Evolutionary conservation across 2,329 filamentous ascomycete genomes (phyloP).

Genomic region (Balansia obtecta): DNA sequence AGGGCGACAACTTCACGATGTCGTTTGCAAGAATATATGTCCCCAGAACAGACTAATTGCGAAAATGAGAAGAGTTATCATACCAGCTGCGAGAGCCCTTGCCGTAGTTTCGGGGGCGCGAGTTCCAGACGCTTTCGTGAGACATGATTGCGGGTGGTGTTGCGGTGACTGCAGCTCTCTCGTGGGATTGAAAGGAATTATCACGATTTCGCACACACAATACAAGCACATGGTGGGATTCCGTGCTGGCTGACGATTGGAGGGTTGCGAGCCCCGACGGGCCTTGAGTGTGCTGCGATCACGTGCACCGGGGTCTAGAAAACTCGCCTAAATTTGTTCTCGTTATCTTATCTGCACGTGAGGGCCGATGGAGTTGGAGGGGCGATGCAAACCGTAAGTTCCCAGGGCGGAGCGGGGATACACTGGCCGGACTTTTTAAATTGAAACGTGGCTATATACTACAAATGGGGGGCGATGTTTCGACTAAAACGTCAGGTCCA

Average conservation of each 20-base stretch:
- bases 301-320: constrained; percentile 2
- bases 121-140: constrained; percentile 98
- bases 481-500: too few relatives aligned
- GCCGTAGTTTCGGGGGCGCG: constrained; percentile 91
- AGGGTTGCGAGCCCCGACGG: constrained; percentile 26
- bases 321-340: background rate
- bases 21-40: background rate
- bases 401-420: too few relatives aligned
- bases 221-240: constrained; percentile 5
- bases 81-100: constrained; percentile 94
- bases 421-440: too few relatives aligned
- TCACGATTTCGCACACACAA: constrained; percentile 6
- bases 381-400: too few relatives aligned
- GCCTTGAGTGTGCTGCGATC: background rate
- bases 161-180: constrained; percentile 10
- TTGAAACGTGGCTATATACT: too few relatives aligned
- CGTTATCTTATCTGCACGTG: constrained; percentile 13
- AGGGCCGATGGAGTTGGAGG: background rate
- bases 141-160: constrained; percentile 41
- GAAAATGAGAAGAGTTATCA: constrained; percentile 21
- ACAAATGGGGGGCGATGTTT: too few relatives aligned
- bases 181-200: constrained; percentile 9
- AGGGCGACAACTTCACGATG: background rate
- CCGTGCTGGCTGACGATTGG: constrained; percentile 20
- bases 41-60: background rate